phyloP scores from a whole-genome alignment of 192 early-diverging fungal genomes.

The Ambispora gerdemannii region DNA sequence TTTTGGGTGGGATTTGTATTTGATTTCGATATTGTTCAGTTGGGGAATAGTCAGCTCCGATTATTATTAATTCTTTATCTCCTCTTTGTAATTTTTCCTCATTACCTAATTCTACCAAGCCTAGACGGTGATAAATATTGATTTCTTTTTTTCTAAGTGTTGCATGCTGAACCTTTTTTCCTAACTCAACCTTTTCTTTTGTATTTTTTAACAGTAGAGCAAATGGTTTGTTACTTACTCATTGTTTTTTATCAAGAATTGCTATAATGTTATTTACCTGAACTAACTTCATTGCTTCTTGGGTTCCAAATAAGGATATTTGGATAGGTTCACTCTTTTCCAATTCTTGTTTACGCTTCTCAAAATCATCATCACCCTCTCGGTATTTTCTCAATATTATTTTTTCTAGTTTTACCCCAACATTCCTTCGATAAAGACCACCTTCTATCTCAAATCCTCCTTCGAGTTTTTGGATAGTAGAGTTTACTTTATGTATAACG shows the following conservation, averaged over 20 bases:
- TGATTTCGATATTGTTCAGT: not conserved
- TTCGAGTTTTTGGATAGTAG: not conserved
- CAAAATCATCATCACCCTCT: no score
- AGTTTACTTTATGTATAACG: not conserved
- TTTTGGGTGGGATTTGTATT: slow-evolving; percentile 9
- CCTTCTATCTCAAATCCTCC: not conserved
- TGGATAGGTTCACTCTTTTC: not conserved
- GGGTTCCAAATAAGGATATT: not conserved
- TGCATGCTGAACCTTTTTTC: no score
- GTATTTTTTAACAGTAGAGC: not conserved
- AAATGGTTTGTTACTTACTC: not conserved
- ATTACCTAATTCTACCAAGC: not conserved
- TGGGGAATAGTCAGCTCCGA: not conserved
- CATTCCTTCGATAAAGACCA: not conserved
- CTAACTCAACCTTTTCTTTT: no score
- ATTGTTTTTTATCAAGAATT: not conserved
- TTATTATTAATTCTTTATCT: not conserved
- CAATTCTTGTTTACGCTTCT: no score
- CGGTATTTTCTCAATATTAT: no score
- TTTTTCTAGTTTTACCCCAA: not conserved
- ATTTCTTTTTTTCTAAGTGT: no score
- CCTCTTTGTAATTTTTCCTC: not conserved
- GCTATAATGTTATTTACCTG: not conserved
- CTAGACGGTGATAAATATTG: not conserved
- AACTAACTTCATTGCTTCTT: not conserved